phyloP scores from a whole-genome alignment of 169 alveolate species.

The Pseudocohnilembus persalinus region DNA sequence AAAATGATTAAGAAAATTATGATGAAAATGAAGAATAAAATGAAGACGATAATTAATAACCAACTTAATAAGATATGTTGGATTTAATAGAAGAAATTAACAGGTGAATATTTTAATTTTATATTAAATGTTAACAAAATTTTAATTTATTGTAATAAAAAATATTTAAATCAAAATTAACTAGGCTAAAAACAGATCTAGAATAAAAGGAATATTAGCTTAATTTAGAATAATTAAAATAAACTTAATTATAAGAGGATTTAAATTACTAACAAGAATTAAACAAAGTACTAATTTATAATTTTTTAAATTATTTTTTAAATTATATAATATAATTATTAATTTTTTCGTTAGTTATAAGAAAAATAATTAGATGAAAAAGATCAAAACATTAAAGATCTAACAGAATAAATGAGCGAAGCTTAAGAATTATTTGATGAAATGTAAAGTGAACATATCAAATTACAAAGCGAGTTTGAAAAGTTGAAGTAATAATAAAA shows the following conservation, averaged over 20 bases:
- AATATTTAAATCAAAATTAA: too few relatives aligned
- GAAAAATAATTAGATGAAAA: neutral
- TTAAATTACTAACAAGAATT: neutral
- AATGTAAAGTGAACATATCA: neutral
- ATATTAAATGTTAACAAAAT: neutral
- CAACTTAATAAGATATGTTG: too few relatives aligned
- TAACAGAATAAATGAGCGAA: neutral
- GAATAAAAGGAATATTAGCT: neutral
- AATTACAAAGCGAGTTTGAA: neutral
- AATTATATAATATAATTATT: too few relatives aligned
- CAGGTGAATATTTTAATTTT: neutral
- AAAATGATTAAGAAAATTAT: neutral
- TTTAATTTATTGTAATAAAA: too few relatives aligned
- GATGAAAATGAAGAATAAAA: neutral
- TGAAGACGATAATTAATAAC: neutral
- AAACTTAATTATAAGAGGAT: neutral
- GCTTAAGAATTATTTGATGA: neutral
- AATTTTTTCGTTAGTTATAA: neutral
- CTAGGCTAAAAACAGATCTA: neutral
- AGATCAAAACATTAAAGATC: neutral
- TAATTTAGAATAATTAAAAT: neutral
- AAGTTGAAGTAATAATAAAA: neutral
- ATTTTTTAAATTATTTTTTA: too few relatives aligned
- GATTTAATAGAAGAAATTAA: neutral
- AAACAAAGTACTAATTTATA: neutral